A percentile compares a stretch with the other conserved stretches of the same genome.
phyloP scores from a whole-genome alignment of 768 basidiomycete species.

The Boletus bicolor region DNA sequence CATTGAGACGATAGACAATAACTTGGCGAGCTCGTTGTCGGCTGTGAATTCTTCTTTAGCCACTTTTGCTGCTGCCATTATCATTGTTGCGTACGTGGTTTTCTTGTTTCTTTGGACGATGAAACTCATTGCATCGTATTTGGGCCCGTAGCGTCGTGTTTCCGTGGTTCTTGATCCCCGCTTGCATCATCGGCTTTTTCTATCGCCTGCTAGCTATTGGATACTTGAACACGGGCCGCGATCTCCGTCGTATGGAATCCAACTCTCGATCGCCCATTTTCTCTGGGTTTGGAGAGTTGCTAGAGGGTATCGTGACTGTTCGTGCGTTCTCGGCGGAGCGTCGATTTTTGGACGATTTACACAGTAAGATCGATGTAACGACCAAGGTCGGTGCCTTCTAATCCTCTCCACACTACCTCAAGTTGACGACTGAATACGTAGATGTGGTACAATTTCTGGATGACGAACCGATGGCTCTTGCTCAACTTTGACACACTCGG shows the following conservation, averaged over 20 bases:
- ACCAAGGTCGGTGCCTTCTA: constrained; percentile 50
- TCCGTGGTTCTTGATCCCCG: constrained; percentile 81
- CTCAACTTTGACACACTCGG: constrained; percentile 81
- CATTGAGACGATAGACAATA: constrained; percentile 81
- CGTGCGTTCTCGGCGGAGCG: constrained; percentile 84
- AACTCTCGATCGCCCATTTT: constrained; percentile 83
- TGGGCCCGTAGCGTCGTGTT: constrained; percentile 53
- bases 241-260: constrained; percentile 87
- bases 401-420: background rate
- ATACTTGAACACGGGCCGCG: constrained; percentile 77
- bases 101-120: constrained; percentile 2
- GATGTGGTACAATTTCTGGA: constrained; percentile 90
- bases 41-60: constrained; percentile 78
- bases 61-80: constrained; percentile 69
- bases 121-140: background rate
- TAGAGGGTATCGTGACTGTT: constrained; percentile 91
- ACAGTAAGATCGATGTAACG: constrained; percentile 71
- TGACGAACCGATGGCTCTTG: constrained; percentile 84
- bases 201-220: constrained; percentile 71
- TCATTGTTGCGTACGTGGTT: constrained; percentile 60
- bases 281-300: constrained; percentile 75
- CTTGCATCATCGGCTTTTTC: constrained; percentile 64
- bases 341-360: constrained; percentile 72
- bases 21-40: constrained; percentile 64
- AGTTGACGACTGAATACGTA: background rate